Conservation (phyloP, 805 yeast species). For the Yamadazyma nakazawae region DNA sequence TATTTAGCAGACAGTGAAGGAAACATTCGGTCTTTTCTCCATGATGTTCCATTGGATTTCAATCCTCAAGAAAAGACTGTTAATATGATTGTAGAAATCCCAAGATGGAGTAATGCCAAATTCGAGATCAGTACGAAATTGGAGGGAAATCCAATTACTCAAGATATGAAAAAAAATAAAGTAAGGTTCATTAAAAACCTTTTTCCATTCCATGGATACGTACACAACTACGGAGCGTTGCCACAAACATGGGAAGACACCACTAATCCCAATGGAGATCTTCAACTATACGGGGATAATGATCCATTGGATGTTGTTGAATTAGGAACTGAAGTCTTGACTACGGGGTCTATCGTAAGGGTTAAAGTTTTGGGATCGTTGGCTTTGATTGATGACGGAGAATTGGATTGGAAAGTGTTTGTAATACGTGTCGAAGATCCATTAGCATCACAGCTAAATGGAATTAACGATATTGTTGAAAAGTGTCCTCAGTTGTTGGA, state of each 20-base stretch:
- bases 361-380: slow-evolving; percentile 92
- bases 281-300: slow-evolving; percentile 42
- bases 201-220: slow-evolving; percentile 81
- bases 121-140: slow-evolving; percentile 64
- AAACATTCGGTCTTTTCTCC: slow-evolving; percentile 60
- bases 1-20: slow-evolving; percentile 42
- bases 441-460: slow-evolving; percentile 79
- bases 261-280: slow-evolving; percentile 45
- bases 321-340: slow-evolving; percentile 67
- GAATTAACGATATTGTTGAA: slow-evolving; percentile 85
- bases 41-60: slow-evolving; percentile 62
- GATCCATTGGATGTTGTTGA: slow-evolving; percentile 71
- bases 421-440: slow-evolving; percentile 84
- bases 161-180: slow-evolving; percentile 73
- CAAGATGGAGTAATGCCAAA: slow-evolving; percentile 78
- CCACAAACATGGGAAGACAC: slow-evolving; percentile 99
- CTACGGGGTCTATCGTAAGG: slow-evolving; percentile 74
- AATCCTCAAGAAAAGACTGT: slow-evolving; percentile 40
- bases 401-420: slow-evolving; percentile 88
- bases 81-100: slow-evolving; percentile 44
- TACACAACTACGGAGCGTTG: slow-evolving; percentile 84
- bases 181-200: slow-evolving; percentile 74
- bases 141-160: slow-evolving; percentile 72
- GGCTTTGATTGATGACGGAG: slow-evolving; percentile 93
- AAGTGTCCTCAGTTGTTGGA: slow-evolving; percentile 90